Percentiles rank a stretch among this genome's conserved stretches.
Evolutionary conservation across 805 yeast genomes (phyloP).

Genomic region (Hanseniaspora singularis): DNA sequence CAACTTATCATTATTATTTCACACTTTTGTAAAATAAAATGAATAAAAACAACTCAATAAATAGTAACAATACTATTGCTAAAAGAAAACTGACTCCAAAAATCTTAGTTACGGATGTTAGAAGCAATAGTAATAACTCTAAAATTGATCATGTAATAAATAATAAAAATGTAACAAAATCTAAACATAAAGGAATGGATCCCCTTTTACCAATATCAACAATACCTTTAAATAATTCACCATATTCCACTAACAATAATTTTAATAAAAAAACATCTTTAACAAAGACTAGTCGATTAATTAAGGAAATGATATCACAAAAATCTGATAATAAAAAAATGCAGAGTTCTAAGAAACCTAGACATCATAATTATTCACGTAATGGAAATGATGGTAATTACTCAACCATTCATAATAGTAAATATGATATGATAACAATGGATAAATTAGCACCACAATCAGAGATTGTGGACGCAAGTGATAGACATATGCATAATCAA

Average conservation of each 20-base stretch:
- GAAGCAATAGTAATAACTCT: not conserved
- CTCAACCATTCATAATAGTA: too few relatives aligned
- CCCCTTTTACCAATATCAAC: too few relatives aligned
- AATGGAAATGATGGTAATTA: too few relatives aligned
- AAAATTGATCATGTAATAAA: not conserved
- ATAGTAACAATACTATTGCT: not conserved
- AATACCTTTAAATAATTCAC: too few relatives aligned
- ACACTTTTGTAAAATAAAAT: too few relatives aligned
- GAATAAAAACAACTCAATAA: too few relatives aligned
- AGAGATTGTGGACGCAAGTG: constrained; percentile 35
- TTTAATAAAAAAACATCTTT: too few relatives aligned
- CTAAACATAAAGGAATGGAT: too few relatives aligned
- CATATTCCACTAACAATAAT: too few relatives aligned
- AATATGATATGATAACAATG: constrained; percentile 15
- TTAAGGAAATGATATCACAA: constrained; percentile 12
- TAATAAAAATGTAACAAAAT: too few relatives aligned
- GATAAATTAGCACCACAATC: constrained; percentile 18
- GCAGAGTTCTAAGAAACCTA: not conserved
- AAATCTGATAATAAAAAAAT: not conserved
- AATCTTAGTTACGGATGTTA: constrained; percentile 9
- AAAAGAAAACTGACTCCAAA: constrained; percentile 9
- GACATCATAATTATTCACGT: not conserved
- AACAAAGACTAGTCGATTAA: constrained; percentile 7
- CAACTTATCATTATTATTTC: too few relatives aligned
- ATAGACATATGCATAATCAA: constrained; percentile 2